Base-by-base conservation (phyloP, 2,329 filamentous ascomycete species). In the Diaporthe caulivora region DNA sequence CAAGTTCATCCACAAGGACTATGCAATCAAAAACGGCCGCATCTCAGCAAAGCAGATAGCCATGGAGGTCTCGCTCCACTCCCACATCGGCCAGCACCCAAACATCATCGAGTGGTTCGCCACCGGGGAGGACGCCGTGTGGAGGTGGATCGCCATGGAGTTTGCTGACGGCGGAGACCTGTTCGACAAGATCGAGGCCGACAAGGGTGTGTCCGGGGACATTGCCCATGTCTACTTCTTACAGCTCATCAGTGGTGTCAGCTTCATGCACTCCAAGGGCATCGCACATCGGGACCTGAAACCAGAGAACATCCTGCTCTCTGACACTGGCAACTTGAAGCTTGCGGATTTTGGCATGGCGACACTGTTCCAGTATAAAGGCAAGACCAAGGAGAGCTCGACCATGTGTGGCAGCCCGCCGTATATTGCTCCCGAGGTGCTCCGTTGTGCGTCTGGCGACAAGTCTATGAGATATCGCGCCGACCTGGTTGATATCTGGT, bases 111-210 rank as follows among this genome's bases (percentile, higher is more conserved):
- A 95, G 80, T 98, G 95, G 89, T 95, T 97, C 78, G 92, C 93
- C 54, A 93, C 92, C 1, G 96, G 95, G 71, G 94, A 98, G 82
- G 95, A 99, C 81, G 80, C 87, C 0, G 85, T 92, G 24, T 99
- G 97, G 96, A 91, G 94, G 78, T 99, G 97, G 97, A 98, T 99
- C 78, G 96, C 95, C 51, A 98, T 99, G 95, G 97, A 99, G 83
- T 93, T 94, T 77, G 97, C 97, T 58, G 94, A 97, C 78, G 97
- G 97, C 54, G 97, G 97, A 15, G 97, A 99, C 81, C 88, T 99
- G 10, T 99, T 99, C 82, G 97, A 99, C 90, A 99, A 99, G 87
- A 98, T 99, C 78, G 97, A 99, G 84, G 95, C 97, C 24, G 97
- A 99, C 82, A 94, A 96, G 57, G 97, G 97, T 62, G 95, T 98